Conservation (phyloP, 106 monocot species). For the Ottelia alismoides region DNA sequence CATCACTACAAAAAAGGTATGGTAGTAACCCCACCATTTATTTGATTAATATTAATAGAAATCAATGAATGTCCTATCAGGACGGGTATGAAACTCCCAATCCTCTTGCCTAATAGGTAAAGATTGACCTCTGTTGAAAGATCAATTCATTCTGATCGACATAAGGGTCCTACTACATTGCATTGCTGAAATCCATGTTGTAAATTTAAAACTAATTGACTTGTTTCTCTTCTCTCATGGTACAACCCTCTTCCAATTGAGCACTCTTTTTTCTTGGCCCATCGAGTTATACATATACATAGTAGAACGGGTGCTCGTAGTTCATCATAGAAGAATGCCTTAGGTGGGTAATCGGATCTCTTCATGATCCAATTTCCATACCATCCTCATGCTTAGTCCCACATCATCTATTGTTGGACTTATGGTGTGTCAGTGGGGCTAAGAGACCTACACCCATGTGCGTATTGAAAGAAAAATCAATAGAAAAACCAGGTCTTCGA, state of each 20-base stretch:
- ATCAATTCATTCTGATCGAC: not conserved
- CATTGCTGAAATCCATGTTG: not conserved
- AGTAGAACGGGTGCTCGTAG: not conserved
- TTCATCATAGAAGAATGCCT: conserved; percentile 2
- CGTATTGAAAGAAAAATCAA: too few relatives aligned
- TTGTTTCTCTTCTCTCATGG: not conserved
- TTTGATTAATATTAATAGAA: not conserved
- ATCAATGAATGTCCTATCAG: not conserved
- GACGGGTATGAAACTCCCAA: not conserved
- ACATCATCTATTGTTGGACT: too few relatives aligned
- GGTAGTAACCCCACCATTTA: not conserved
- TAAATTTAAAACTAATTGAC: not conserved
- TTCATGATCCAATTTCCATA: too few relatives aligned
- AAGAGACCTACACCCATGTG: too few relatives aligned
- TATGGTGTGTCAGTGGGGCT: too few relatives aligned
- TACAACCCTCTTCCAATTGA: not conserved
- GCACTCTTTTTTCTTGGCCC: conserved; percentile 1
- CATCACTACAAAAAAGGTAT: not conserved
- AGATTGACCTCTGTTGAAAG: not conserved
- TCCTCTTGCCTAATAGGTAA: not conserved
- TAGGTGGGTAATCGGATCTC: too few relatives aligned
- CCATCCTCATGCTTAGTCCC: too few relatives aligned
- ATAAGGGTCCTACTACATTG: not conserved
- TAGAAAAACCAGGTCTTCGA: too few relatives aligned
- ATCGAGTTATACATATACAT: not conserved